Base-by-base conservation (phyloP, 306 rosid species). In the Malus asiatica region DNA sequence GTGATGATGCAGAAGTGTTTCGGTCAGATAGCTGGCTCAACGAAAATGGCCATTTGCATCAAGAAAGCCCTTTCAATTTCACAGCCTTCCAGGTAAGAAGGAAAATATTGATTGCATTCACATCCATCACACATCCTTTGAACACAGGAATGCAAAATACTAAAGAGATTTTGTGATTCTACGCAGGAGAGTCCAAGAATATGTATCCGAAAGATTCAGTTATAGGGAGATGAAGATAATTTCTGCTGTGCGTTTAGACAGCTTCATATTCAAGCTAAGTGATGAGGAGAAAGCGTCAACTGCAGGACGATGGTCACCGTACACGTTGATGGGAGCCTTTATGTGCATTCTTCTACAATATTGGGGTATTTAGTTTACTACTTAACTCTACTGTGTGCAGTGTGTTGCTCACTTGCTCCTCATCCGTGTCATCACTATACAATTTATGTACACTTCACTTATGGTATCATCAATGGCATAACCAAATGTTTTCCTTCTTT, bases 1-100 rank as follows among this genome's bases (percentile, higher is more conserved):
- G 85, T 0, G 76, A 78, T 6, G 79, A 84, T 53, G 88, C 81
- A 1, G 85, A 84, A 67, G 79, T 78, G 33, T 84, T 60, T 12
- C 9, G 70, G 29, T 81, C 83, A 0, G 72, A 81, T 52, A 75
- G 88, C 55, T 84, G 85, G 88, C 65, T 84, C 12, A 19, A 81
- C 25, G 25, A 45, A 77, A 71, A 78, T 35, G 83, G 88, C 10
- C 63, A 35, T 6, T 72, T 78, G 38, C 71, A 70, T 66, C 74
- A 77, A 12, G 85, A 84, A 42, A 84, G 79, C 70, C 64, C 81
- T 53, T 81, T 60, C 72, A 81, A 76, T 42, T 78, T 81, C 74
- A 84, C 74, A 9, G 85, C 83, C 29, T 81, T 84, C 71, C 78
- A 81, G 45, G 85, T 83, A 23, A 72, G 53, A 27, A 62, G 7